Percentiles rank a stretch among this genome's conserved stretches.
phyloP scores from a whole-genome alignment of 495 filamentous ascomycete species.

The Aspergillus leporis region DNA sequence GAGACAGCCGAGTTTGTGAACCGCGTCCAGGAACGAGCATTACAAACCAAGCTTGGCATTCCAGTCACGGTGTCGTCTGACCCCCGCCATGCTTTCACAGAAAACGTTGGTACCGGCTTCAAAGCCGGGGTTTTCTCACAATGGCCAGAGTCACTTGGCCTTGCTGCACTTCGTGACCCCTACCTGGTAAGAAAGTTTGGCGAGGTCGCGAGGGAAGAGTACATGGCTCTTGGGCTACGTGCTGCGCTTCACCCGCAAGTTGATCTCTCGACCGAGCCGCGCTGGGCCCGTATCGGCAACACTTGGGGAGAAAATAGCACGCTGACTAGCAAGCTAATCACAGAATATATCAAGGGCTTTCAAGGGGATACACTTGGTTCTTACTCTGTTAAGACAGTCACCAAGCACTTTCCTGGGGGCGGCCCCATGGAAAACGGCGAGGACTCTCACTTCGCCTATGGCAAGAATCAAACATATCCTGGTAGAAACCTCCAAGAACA shows the following conservation, averaged over 20 bases:
- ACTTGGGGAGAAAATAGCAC: slow-evolving; percentile 33
- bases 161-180: slow-evolving; percentile 5
- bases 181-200: slow-evolving; percentile 4
- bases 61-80: slow-evolving; percentile 9
- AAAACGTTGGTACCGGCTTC: slow-evolving; percentile 8
- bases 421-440: slow-evolving; percentile 37
- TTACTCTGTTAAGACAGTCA: slow-evolving; percentile 29
- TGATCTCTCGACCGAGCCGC: slow-evolving; percentile 36
- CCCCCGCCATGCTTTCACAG: slow-evolving; percentile 5
- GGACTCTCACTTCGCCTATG: slow-evolving; percentile 39
- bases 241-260: slow-evolving; percentile 38
- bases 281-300: slow-evolving; percentile 32
- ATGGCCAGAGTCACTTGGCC: slow-evolving; percentile 2
- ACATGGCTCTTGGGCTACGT: slow-evolving; percentile 8
- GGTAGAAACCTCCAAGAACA: slow-evolving; percentile 36
- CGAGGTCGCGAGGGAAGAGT: not conserved
- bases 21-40: slow-evolving; percentile 3
- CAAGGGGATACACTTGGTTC: slow-evolving; percentile 22
- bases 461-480: slow-evolving; percentile 35
- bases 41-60: slow-evolving; percentile 7
- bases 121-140: slow-evolving; percentile 2
- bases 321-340: slow-evolving; percentile 18
- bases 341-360: slow-evolving; percentile 10
- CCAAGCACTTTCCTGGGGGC: slow-evolving; percentile 41
- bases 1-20: slow-evolving; percentile 7